phyloP scores from a whole-genome alignment of 2,329 filamentous ascomycete genomes.

The Emergomyces pasteurianus region DNA sequence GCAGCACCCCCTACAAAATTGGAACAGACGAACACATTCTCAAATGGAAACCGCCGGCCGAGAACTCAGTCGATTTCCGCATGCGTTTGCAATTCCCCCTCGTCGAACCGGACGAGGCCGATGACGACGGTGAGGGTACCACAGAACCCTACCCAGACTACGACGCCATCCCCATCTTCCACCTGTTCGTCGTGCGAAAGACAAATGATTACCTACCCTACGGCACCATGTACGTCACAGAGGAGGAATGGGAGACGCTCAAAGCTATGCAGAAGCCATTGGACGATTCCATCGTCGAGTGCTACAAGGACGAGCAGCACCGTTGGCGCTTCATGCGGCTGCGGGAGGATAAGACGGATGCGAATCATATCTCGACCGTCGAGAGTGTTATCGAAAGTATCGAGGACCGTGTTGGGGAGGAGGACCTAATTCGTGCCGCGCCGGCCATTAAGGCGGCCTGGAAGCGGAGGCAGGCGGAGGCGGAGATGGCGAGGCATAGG shows the following conservation, averaged over 20 bases:
- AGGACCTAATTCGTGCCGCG: conserved; percentile 62
- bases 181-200: conserved; percentile 59
- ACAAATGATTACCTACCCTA: conserved; percentile 54
- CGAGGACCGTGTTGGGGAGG: conserved; percentile 67
- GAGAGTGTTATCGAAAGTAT: conserved; percentile 84
- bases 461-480: conserved; percentile 48
- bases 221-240: conserved; percentile 55
- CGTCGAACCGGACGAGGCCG: conserved; percentile 50
- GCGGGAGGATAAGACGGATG: conserved; percentile 82
- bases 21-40: conserved; percentile 90
- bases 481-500: conserved; percentile 11
- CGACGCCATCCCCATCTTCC: conserved; percentile 61
- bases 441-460: conserved; percentile 65
- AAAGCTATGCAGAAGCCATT: conserved; percentile 63
- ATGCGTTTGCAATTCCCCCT: conserved; percentile 64
- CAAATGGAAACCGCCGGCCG: conserved; percentile 93
- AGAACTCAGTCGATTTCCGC: conserved; percentile 91
- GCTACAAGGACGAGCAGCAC: conserved; percentile 61
- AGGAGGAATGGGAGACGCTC: conserved; percentile 70
- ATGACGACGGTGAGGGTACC: conserved; percentile 55
- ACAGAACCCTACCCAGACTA: conserved; percentile 61
- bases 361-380: conserved; percentile 78
- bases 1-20: conserved; percentile 70
- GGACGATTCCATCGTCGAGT: conserved; percentile 84
- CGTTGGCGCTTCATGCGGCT: conserved; percentile 83